These are phyloP conservation scores for Cerrena zonata DNA, from an alignment of 1,284 basidiomycete species.

Conservation along the genomic window DNA sequence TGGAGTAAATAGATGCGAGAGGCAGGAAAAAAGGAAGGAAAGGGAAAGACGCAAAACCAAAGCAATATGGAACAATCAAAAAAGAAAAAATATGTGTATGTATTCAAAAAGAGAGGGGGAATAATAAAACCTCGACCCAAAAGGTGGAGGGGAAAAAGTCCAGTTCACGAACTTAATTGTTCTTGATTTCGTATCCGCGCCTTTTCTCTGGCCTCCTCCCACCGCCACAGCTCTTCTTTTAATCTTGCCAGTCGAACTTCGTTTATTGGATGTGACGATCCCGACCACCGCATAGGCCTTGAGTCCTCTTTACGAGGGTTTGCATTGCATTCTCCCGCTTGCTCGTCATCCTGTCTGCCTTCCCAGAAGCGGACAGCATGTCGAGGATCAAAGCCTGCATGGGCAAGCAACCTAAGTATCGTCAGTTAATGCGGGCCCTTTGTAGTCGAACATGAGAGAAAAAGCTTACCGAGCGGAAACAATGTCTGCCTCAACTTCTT, in stretches of 20 bases:
- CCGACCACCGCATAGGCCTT: constrained; percentile 28
- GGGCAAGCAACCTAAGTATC: constrained; percentile 63
- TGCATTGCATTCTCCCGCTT: constrained; percentile 37
- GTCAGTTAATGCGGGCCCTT: not conserved
- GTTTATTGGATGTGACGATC: constrained; percentile 58
- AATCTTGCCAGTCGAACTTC: constrained; percentile 54
- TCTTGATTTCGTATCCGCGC: constrained; percentile 9
- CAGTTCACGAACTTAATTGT: too few species aligned
- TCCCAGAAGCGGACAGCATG: constrained; percentile 74
- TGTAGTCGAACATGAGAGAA: not conserved
- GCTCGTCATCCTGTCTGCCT: constrained; percentile 31
- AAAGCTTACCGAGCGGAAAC: constrained; percentile 66
- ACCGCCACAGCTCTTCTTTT: constrained; percentile 58
- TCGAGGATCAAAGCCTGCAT: constrained; percentile 80
- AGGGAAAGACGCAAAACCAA: not conserved
- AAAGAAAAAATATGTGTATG: not conserved
- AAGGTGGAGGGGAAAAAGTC: too few species aligned
- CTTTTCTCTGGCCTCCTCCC: constrained; percentile 48
- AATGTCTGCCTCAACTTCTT: constrained; percentile 87
- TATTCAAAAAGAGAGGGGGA: not conserved
- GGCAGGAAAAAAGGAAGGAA: too few species aligned
- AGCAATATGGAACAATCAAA: not conserved
- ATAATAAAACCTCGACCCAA: not conserved
- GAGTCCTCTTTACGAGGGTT: constrained; percentile 17
- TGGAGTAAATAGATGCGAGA: too few species aligned